These are phyloP conservation scores for Dimargaris cristalligena DNA, from an alignment of 192 early-diverging fungal species.

Conservation along the genomic window DNA sequence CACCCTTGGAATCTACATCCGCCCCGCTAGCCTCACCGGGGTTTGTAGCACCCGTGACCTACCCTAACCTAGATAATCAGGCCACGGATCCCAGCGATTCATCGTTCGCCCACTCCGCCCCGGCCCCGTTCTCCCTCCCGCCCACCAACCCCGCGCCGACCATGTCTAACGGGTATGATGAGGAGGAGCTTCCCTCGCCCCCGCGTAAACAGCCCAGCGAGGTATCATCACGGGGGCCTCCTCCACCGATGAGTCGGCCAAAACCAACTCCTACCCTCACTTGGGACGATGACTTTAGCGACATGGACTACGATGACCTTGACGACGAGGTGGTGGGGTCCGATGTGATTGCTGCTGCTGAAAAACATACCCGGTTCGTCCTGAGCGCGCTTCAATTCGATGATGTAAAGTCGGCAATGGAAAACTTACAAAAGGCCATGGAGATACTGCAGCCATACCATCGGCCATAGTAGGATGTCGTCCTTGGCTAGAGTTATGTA, in stretches of 20 bases:
- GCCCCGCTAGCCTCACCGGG: background rate
- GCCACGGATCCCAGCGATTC: too few relatives aligned
- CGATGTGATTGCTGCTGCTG: conserved; percentile 40
- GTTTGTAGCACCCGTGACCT: too few relatives aligned
- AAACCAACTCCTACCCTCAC: conserved; percentile 9
- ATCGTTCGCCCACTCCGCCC: too few relatives aligned
- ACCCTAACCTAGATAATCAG: too few relatives aligned
- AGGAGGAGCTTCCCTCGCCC: conserved; percentile 12
- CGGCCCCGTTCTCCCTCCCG: conserved; percentile 9
- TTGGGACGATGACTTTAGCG: conserved; percentile 5
- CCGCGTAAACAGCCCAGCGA: background rate
- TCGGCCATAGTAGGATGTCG: background rate
- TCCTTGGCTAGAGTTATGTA: too few relatives aligned
- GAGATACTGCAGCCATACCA: conserved; percentile 17
- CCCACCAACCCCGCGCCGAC: conserved; percentile 12
- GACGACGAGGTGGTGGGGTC: conserved; percentile 27
- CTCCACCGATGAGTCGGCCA: background rate
- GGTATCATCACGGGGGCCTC: conserved; percentile 12
- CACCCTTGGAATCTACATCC: background rate
- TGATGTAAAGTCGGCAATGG: conserved; percentile 73
- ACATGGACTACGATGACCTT: conserved; percentile 13
- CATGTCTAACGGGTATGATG: too few relatives aligned
- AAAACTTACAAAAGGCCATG: conserved; percentile 54
- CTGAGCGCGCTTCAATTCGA: conserved; percentile 91
- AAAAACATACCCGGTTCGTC: conserved; percentile 82